Evolutionary conservation across 768 basidiomycete genomes (phyloP).

Genomic region (Lactarius vividus): DNA sequence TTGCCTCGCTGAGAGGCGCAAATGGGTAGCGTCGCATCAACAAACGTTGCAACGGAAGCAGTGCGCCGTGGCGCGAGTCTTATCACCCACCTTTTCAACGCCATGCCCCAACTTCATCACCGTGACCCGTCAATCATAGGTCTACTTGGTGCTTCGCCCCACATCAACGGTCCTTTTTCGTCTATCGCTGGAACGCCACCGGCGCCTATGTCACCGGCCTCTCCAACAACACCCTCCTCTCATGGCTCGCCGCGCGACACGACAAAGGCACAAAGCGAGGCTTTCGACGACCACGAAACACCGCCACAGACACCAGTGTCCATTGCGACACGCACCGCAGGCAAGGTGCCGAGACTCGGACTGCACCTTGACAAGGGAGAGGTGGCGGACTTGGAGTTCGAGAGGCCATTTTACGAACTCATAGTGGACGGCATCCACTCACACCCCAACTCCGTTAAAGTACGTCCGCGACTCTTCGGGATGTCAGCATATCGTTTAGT

Average conservation of each 20-base stretch:
- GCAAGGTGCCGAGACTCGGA: constrained; percentile 29
- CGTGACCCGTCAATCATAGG: constrained; percentile 91
- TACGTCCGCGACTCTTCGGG: constrained; percentile 37
- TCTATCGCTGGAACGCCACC: constrained; percentile 33
- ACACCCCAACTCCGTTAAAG: constrained; percentile 86
- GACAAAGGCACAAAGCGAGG: constrained; percentile 40
- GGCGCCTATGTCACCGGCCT: constrained; percentile 23
- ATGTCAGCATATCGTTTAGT: background rate
- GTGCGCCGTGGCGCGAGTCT: constrained; percentile 73
- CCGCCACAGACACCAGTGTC: constrained; percentile 52
- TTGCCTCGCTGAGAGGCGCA: constrained; percentile 16
- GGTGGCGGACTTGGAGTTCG: constrained; percentile 47
- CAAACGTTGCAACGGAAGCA: constrained; percentile 68
- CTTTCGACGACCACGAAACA: constrained; percentile 56
- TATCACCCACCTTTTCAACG: constrained; percentile 92
- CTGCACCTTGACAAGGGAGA: constrained; percentile 46
- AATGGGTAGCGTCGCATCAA: constrained; percentile 60
- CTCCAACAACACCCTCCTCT: constrained; percentile 20
- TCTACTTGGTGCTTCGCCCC: constrained; percentile 73
- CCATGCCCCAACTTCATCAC: constrained; percentile 88
- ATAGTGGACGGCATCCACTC: constrained; percentile 92
- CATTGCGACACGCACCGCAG: constrained; percentile 19
- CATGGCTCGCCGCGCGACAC: constrained; percentile 26
- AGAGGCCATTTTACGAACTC: constrained; percentile 80
- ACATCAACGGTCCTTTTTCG: constrained; percentile 45